A percentile compares a stretch with the other conserved stretches of the same genome.
phyloP scores from a whole-genome alignment of 345 rosid genomes.

The Alliaria petiolata region DNA sequence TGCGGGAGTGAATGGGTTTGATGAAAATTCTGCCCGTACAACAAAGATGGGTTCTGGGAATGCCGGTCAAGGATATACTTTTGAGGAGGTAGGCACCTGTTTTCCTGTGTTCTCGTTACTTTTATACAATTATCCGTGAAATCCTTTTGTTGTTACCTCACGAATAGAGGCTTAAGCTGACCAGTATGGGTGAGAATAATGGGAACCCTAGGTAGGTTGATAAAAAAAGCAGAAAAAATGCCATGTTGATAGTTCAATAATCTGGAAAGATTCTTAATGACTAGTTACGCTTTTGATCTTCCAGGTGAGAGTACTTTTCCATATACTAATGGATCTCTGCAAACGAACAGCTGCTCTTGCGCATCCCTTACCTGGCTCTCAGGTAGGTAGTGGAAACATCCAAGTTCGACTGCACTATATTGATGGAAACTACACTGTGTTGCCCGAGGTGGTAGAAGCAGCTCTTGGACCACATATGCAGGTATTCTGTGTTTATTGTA shows the following conservation, averaged over 20 bases:
- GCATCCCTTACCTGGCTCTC: conserved; percentile 91
- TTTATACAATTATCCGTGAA: neutral
- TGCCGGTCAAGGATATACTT: conserved; percentile 99
- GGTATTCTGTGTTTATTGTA: conserved; percentile 44
- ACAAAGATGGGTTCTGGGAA: conserved; percentile 87
- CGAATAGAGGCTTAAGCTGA: neutral
- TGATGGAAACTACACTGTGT: conserved; percentile 92
- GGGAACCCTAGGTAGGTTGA: neutral
- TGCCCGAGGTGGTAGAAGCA: conserved; percentile 99
- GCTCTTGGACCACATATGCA: conserved; percentile 99
- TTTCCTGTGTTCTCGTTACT: neutral
- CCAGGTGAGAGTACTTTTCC: conserved; percentile 97
- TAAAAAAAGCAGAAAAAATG: neutral
- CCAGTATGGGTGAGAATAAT: conserved; percentile 13
- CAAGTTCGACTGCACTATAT: conserved; percentile 98
- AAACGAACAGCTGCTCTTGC: conserved; percentile 67
- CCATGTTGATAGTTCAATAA: conserved; percentile 5
- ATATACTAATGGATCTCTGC: conserved; percentile 97
- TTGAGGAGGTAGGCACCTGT: conserved; percentile 70
- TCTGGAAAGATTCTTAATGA: neutral
- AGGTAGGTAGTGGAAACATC: conserved; percentile 82
- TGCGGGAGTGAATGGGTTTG: conserved; percentile 75
- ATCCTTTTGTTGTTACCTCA: neutral
- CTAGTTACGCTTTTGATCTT: conserved; percentile 6
- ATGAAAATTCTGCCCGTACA: conserved; percentile 73